Conservation (phyloP, 768 basidiomycete genomes). For the Clavaria fumosa region DNA sequence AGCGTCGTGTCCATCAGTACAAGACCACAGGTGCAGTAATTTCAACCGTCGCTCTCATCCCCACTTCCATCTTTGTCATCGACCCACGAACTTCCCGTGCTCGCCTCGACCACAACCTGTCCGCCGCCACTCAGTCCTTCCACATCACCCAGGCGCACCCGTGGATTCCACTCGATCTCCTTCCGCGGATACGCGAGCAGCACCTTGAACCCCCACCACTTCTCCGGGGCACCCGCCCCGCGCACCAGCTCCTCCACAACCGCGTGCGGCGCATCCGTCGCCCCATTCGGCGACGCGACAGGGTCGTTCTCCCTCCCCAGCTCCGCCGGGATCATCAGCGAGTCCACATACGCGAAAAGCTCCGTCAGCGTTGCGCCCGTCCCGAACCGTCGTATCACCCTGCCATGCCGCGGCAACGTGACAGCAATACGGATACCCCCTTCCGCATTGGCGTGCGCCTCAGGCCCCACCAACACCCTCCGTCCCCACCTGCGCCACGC, state of each 20-base stretch:
- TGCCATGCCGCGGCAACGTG: slow-evolving; percentile 39
- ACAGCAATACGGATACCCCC: slow-evolving; percentile 33
- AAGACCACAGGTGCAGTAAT: too few species aligned
- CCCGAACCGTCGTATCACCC: slow-evolving; percentile 44
- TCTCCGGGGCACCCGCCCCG: slow-evolving; percentile 5
- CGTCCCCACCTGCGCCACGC: slow-evolving; percentile 50
- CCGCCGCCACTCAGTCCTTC: slow-evolving; percentile 39
- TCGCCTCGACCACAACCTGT: slow-evolving; percentile 48
- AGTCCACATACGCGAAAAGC: slow-evolving; percentile 63
- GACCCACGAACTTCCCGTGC: slow-evolving; percentile 14
- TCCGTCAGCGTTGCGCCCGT: slow-evolving; percentile 34
- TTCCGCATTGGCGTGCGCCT: slow-evolving; percentile 12
- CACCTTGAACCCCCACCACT: slow-evolving; percentile 67
- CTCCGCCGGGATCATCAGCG: slow-evolving; percentile 33
- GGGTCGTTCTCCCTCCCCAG: slow-evolving; percentile 27
- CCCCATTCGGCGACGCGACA: slow-evolving; percentile 23
- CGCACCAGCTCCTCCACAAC: slow-evolving; percentile 19
- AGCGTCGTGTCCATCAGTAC: too few species aligned
- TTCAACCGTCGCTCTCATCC: too few species aligned
- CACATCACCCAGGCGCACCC: slow-evolving; percentile 27
- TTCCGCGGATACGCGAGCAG: slow-evolving; percentile 53
- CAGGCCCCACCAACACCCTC: slow-evolving; percentile 26
- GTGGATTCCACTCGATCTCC: slow-evolving; percentile 37
- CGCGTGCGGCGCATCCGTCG: slow-evolving; percentile 18
- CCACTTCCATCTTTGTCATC: too few species aligned